Evolutionary conservation across 2,329 filamentous ascomycete genomes (phyloP).

Genomic region (Huntiella bhutanensis): DNA sequence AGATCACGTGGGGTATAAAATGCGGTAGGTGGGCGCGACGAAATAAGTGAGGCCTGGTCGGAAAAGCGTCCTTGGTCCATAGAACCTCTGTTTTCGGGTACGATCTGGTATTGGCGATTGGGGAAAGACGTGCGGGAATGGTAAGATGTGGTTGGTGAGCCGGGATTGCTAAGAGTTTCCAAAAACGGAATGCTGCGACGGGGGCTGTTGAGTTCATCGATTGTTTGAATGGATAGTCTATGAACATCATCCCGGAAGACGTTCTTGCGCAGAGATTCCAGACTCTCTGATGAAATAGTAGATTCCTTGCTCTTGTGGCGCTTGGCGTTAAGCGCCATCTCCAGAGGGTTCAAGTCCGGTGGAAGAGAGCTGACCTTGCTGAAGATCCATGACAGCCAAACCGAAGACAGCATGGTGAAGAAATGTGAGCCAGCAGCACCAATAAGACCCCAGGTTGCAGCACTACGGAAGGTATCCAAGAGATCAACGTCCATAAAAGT

Average conservation of each 20-base stretch:
- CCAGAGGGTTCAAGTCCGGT: constrained; percentile 88
- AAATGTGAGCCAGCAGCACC: constrained; percentile 48
- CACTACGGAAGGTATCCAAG: constrained; percentile 40
- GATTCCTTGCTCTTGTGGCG: constrained; percentile 51
- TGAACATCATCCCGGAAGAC: constrained; percentile 7
- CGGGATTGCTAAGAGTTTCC: constrained; percentile 48
- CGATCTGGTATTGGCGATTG: constrained; percentile 34
- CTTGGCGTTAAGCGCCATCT: constrained; percentile 63
- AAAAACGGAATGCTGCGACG: constrained; percentile 51
- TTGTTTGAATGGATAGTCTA: constrained; percentile 1
- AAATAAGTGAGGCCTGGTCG: constrained; percentile 18
- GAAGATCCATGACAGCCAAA: constrained; percentile 65
- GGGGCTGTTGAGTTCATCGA: constrained; percentile 16
- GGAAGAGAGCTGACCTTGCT: constrained; percentile 64
- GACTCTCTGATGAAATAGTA: constrained; percentile 23
- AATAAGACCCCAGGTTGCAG: constrained; percentile 50
- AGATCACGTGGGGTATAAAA: constrained; percentile 4
- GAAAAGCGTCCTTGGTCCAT: constrained; percentile 25
- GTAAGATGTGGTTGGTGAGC: constrained; percentile 29
- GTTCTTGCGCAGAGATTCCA: constrained; percentile 5
- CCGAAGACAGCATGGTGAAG: constrained; percentile 47
- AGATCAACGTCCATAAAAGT: constrained; percentile 43
- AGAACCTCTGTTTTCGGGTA: constrained; percentile 18
- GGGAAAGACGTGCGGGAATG: constrained; percentile 37
- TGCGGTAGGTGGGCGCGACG: constrained; percentile 2